phyloP scores from a whole-genome alignment of 73 alveolate species.

The Strombidium stylifer region DNA sequence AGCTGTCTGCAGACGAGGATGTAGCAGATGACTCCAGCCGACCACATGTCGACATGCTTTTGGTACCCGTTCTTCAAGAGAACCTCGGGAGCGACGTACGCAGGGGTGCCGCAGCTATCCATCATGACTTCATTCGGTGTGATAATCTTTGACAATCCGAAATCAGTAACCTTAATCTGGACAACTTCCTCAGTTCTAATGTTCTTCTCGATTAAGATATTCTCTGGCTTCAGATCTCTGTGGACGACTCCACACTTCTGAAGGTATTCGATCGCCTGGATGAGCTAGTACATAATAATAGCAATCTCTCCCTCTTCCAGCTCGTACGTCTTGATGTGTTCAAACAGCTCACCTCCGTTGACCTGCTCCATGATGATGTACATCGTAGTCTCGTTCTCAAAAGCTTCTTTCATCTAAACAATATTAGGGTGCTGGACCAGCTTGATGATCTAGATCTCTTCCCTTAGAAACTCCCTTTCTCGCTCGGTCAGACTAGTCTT shows the following conservation, averaged over 20 bases:
- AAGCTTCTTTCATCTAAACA: conserved; percentile 78
- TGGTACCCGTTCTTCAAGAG: conserved; percentile 12
- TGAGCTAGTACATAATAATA: conserved; percentile 45
- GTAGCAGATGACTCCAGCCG: conserved; percentile 36
- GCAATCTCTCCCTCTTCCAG: conserved; percentile 61
- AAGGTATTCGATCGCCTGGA: conserved; percentile 64
- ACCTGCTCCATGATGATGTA: conserved; percentile 58
- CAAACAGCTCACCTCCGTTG: conserved; percentile 73
- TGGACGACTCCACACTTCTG: conserved; percentile 80
- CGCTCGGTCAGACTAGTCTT: conserved; percentile 77
- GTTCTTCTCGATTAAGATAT: conserved; percentile 68
- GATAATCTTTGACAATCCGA: conserved; percentile 71
- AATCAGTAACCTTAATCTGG: conserved; percentile 71
- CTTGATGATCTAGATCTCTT: conserved; percentile 88
- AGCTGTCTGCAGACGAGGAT: conserved; percentile 34
- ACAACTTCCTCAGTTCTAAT: conserved; percentile 26
- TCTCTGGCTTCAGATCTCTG: conserved; percentile 81
- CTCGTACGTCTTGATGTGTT: conserved; percentile 44
- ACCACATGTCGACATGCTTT: conserved; percentile 38
- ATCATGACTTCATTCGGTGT: conserved; percentile 56
- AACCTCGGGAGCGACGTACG: conserved; percentile 49
- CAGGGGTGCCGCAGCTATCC: conserved; percentile 68
- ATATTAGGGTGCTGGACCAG: conserved; percentile 91
- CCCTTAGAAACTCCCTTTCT: conserved; percentile 79
- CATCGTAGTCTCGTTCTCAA: conserved; percentile 71